Base-by-base conservation (phyloP, 2,329 filamentous ascomycete species). In the Fusarium keratoplasticum region DNA sequence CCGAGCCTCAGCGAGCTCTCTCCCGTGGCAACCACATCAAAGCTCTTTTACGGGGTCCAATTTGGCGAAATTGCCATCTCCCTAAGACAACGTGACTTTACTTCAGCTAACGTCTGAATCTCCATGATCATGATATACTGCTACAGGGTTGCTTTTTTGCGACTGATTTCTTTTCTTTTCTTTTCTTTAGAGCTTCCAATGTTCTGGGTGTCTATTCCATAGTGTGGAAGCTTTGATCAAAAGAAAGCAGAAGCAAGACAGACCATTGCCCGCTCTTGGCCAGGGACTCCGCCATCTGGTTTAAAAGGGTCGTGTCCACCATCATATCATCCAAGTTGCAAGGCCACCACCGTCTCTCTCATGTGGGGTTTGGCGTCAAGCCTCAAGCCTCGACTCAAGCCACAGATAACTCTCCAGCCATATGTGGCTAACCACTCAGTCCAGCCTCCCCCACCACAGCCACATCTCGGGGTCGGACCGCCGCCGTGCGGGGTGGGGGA, bases 371-470 rank as follows among this genome's bases (percentile, higher is more conserved):
- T 29, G 44, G 47, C 22, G 14, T 25, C 22, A 58, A 58, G 33
- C 33, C 22, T 22, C 16, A 22, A 33, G 20, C 52, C 52, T 13
- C 7, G 22, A 27, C 6, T n/a, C 22, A 40, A 58, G 54, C 54
- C 54, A 58, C 22, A 27, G 16, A 11, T 3, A 27, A 25, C 54
- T 29, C 35, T 25, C 10, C 33, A 74, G 72, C 72, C 73, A 74
- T 63, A 71, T 36, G 47, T 47, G 36, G 59, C 59, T 42, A n/a
- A 27, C 8, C 29, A 20, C n/a, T 22, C 8, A 1, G 2, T n/a
- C 58, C 76, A 77, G 75, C 76, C 74, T 78, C 76, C 73, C 74
- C 76, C 76, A 74, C 76, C 69, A 70, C 66, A 63, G 63, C 70
- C 74, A 69, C 52, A 60, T n/a, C 52, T 63, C 67, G 52, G 61